These are phyloP conservation scores for Pestalotiopsis sp. DNA, from an alignment of 2,329 filamentous ascomycete species.

Conservation along the genomic window DNA sequence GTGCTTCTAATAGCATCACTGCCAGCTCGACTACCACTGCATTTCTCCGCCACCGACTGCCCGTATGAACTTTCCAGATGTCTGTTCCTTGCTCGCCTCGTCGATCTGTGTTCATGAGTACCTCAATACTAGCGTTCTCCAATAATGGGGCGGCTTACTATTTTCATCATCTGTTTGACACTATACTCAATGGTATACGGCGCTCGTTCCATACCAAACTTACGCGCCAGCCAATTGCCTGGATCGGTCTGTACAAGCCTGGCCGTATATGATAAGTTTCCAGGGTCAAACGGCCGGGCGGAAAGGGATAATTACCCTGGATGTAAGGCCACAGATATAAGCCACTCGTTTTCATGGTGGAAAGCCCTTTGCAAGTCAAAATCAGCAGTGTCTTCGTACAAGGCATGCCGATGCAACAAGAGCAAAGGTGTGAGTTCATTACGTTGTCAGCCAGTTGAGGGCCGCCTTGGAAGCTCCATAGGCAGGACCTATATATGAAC, in stretches of 20 bases:
- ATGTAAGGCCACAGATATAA: slow-evolving; percentile 18
- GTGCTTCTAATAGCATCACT: not conserved
- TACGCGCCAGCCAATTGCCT: slow-evolving; percentile 20
- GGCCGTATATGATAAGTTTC: not conserved
- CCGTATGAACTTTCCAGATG: slow-evolving; percentile 10
- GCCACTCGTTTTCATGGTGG: slow-evolving; percentile 20
- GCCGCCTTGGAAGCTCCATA: slow-evolving; percentile 36
- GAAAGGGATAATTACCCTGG: slow-evolving; percentile 18
- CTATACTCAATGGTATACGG: slow-evolving; percentile 22
- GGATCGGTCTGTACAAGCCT: slow-evolving; percentile 22
- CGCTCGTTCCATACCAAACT: slow-evolving; percentile 22
- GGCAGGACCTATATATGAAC: slow-evolving; percentile 21
- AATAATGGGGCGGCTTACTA: slow-evolving; percentile 13
- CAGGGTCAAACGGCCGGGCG: no score
- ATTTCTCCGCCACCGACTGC: slow-evolving; percentile 4
- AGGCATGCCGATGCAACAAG: not conserved
- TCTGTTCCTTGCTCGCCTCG: not conserved
- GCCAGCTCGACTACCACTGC: not conserved
- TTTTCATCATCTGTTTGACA: slow-evolving; percentile 21
- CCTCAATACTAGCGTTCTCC: not conserved
- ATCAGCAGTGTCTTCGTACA: not conserved
- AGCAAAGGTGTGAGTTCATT: not conserved
- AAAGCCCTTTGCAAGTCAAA: slow-evolving; percentile 15
- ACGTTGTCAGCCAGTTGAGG: slow-evolving; percentile 33
- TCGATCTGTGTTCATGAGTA: not conserved